Conservation (phyloP, 768 basidiomycete genomes). For the Lactifluus pinguis region DNA sequence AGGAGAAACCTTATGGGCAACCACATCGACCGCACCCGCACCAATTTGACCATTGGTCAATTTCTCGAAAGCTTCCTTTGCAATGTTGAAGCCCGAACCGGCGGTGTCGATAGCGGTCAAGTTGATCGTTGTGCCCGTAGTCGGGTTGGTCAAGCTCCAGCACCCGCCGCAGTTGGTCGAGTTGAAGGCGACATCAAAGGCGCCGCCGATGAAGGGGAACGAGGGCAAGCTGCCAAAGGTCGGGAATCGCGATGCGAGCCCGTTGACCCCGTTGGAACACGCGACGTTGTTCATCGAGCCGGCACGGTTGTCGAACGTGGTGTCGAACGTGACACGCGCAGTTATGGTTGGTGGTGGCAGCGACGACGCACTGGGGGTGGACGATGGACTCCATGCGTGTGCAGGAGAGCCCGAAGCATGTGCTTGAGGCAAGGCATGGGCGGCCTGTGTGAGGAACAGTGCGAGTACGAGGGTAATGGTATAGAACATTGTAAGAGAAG, state of each 20-base stretch:
- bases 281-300: constrained; percentile 35
- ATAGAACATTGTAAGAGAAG: not conserved
- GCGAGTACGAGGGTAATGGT: not conserved
- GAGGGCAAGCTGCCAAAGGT: constrained; percentile 44
- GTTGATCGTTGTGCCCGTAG: too few relatives aligned
- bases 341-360: not conserved
- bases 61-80: too few relatives aligned
- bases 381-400: not conserved
- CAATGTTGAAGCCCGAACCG: too few relatives aligned
- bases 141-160: constrained; percentile 34
- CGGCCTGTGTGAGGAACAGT: not conserved
- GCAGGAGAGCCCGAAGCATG: too few relatives aligned
- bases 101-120: too few relatives aligned
- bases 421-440: not conserved
- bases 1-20: too few relatives aligned
- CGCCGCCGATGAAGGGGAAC: constrained; percentile 55
- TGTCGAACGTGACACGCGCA: constrained; percentile 32
- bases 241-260: constrained; percentile 38
- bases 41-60: too few relatives aligned
- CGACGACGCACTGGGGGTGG: not conserved
- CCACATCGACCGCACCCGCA: too few relatives aligned
- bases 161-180: constrained; percentile 50
- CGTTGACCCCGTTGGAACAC: constrained; percentile 46
- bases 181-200: constrained; percentile 41
- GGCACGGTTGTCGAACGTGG: constrained; percentile 37